phyloP scores from a whole-genome alignment of 2,329 filamentous ascomycete genomes.

The Acrocalymma vagum region DNA sequence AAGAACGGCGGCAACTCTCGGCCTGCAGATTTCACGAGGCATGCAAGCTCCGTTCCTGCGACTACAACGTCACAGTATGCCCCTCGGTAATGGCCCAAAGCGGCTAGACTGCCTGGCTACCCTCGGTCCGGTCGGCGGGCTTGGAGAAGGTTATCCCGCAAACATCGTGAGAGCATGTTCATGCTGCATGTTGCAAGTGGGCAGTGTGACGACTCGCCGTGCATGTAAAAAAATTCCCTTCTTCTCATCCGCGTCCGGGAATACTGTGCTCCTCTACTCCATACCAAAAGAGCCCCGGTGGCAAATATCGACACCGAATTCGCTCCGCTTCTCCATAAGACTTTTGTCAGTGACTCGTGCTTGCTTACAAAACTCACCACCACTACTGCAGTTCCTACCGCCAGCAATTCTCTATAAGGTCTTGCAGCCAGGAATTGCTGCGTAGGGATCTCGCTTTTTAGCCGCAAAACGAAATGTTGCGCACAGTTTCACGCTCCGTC shows the following conservation, averaged over 20 bases:
- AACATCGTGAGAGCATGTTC: too few relatives aligned
- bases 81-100: conserved; percentile 40
- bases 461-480: conserved; percentile 41
- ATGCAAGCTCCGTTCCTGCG: conserved; percentile 33
- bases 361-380: conserved; percentile 26
- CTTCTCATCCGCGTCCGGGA: conserved; percentile 18
- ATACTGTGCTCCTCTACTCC: neutral
- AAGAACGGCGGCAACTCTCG: conserved; percentile 39
- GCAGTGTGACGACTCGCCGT: too few relatives aligned
- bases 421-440: conserved; percentile 16
- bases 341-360: conserved; percentile 19
- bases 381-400: too few relatives aligned
- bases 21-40: conserved; percentile 29
- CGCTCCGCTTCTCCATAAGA: conserved; percentile 22
- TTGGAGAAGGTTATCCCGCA: conserved; percentile 37
- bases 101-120: conserved; percentile 34
- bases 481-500: conserved; percentile 45
- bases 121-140: conserved; percentile 38
- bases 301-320: conserved; percentile 20
- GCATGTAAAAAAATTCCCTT: too few relatives aligned
- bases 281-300: conserved; percentile 14
- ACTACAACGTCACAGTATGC: conserved; percentile 29
- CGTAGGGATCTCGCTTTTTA: conserved; percentile 10
- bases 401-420: conserved; percentile 7
- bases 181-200: too few relatives aligned